These are phyloP conservation scores for Warburgia ugandensis DNA, from an alignment of 164 flowering plant species.

Conservation along the genomic window DNA sequence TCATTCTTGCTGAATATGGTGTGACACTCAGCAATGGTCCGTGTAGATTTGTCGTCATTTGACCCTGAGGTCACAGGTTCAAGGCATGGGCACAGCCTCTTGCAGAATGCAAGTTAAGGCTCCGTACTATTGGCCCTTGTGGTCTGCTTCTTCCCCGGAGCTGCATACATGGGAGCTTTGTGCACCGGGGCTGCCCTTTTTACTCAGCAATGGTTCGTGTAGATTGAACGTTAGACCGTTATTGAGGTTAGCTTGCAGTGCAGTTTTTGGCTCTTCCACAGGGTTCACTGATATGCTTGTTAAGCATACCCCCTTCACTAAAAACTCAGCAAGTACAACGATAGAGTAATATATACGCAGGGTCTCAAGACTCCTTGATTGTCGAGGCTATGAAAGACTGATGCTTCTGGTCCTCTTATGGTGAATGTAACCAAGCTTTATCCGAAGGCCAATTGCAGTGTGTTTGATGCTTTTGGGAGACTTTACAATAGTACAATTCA, in stretches of 20 bases:
- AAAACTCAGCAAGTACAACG: conserved; percentile 67
- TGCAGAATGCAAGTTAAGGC: too few relatives aligned
- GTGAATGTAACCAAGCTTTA: conserved; percentile 91
- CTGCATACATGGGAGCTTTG: too few relatives aligned
- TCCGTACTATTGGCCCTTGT: too few relatives aligned
- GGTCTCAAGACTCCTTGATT: conserved; percentile 61
- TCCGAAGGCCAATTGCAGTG: conserved; percentile 96
- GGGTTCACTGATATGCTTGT: conserved; percentile 99
- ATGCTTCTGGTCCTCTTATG: conserved; percentile 87
- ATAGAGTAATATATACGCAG: conserved; percentile 88
- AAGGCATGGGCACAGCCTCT: too few relatives aligned
- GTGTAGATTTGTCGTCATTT: too few relatives aligned
- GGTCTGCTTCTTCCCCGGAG: too few relatives aligned
- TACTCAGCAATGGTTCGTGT: too few relatives aligned
- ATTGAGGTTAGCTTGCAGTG: conserved; percentile 90
- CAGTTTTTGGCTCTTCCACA: conserved; percentile 92
- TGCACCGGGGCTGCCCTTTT: too few relatives aligned
- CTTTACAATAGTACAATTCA: conserved; percentile 84
- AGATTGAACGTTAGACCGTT: conserved; percentile 85
- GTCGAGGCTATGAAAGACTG: conserved; percentile 69
- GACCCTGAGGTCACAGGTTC: too few relatives aligned
- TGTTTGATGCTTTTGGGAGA: conserved; percentile 98
- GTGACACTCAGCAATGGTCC: conserved; percentile 91
- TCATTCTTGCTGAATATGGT: conserved; percentile 88
- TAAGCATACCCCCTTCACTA: conserved; percentile 87